Evolutionary conservation across 2,329 filamentous ascomycete genomes (phyloP).

Genomic region (Diaporthe sp.): DNA sequence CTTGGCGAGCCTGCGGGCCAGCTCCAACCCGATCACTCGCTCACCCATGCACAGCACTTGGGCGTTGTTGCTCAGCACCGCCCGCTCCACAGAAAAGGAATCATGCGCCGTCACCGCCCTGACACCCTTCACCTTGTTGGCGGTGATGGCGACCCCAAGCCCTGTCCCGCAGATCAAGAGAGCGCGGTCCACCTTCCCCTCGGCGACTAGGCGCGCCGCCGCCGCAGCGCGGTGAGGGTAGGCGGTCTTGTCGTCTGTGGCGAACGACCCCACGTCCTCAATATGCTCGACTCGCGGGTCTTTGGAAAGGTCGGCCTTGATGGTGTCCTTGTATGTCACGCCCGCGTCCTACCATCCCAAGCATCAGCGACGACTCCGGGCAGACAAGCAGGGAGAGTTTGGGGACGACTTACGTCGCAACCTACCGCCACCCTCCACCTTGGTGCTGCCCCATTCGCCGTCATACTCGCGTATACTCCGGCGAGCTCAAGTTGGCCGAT

Average conservation of each 20-base stretch:
- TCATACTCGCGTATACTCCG: conserved; percentile 3
- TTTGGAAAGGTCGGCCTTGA: conserved; percentile 77
- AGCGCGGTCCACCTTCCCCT: conserved; percentile 78
- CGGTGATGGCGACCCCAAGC: conserved; percentile 86
- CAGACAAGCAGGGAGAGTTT: background rate
- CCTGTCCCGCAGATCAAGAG: conserved; percentile 88
- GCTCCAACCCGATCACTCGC: conserved; percentile 82
- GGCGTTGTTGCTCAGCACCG: conserved; percentile 85
- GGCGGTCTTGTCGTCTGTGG: conserved; percentile 77
- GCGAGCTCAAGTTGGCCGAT: background rate
- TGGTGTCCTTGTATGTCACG: conserved; percentile 80
- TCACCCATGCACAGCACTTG: conserved; percentile 90
- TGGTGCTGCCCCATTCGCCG: conserved; percentile 43
- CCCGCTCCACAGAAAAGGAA: conserved; percentile 83
- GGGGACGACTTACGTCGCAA: conserved; percentile 58
- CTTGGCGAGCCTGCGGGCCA: conserved; percentile 79
- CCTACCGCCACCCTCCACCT: conserved; percentile 65
- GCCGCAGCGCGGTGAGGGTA: conserved; percentile 84
- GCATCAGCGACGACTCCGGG: background rate
- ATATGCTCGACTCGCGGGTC: conserved; percentile 75
- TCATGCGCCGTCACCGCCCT: conserved; percentile 92
- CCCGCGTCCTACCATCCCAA: conserved; percentile 69
- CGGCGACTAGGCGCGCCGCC: conserved; percentile 71
- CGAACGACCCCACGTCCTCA: conserved; percentile 78
- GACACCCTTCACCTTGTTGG: conserved; percentile 88